Evolutionary conservation across 306 rosid species (phyloP).

Genomic region (Phaseolus lunatus): DNA sequence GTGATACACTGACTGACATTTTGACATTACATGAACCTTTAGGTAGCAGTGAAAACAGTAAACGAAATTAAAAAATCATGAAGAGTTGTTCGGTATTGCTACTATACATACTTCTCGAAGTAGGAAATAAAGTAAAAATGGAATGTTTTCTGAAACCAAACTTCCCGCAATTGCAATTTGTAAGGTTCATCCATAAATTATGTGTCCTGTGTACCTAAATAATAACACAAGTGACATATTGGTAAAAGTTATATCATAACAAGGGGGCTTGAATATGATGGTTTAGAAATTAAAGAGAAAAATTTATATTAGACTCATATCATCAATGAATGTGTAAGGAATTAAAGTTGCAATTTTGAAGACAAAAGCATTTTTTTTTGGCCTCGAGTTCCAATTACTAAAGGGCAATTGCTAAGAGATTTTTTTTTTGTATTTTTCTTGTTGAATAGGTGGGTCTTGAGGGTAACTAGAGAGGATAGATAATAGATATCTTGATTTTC

Average conservation of each 20-base stretch:
- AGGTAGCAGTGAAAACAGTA: background rate
- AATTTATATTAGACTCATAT: background rate
- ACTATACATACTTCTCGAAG: background rate
- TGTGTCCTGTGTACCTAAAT: background rate
- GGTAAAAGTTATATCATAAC: background rate
- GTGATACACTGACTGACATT: too few relatives aligned
- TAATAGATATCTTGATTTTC: slow-evolving; percentile 23
- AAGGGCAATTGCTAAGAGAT: background rate
- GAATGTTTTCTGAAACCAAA: background rate
- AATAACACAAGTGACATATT: background rate
- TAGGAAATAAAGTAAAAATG: background rate
- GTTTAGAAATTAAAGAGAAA: slow-evolving; percentile 1
- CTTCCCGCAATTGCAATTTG: background rate
- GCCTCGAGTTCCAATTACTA: background rate
- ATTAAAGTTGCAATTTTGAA: slow-evolving; percentile 12
- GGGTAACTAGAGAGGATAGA: slow-evolving; percentile 5
- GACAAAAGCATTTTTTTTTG: slow-evolving; percentile 6
- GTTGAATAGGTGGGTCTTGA: background rate
- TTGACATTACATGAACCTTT: too few relatives aligned
- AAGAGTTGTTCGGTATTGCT: background rate
- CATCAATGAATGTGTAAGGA: background rate
- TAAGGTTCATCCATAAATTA: background rate
- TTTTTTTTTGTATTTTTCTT: background rate
- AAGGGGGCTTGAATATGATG: background rate
- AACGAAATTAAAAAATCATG: background rate